phyloP scores from a whole-genome alignment of 805 yeast species.

The Naumovozyma castellii region DNA sequence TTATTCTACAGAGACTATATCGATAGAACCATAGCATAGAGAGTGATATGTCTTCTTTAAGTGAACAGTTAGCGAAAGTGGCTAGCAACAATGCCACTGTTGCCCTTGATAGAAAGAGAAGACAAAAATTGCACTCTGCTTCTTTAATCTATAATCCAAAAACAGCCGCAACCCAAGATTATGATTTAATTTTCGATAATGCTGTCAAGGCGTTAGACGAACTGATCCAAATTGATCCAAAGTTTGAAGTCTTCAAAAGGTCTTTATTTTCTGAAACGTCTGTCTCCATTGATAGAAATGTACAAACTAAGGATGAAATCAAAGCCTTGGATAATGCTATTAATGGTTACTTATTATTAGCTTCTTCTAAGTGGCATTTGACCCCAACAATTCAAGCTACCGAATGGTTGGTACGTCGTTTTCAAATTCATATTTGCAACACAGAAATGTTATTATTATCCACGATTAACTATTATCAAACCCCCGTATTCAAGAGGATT shows the following conservation, averaged over 20 bases:
- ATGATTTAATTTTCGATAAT: conserved; percentile 62
- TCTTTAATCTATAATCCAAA: conserved; percentile 81
- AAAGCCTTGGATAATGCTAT: conserved; percentile 67
- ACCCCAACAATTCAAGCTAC: conserved; percentile 71
- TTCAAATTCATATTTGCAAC: conserved; percentile 72
- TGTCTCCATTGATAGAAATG: conserved; percentile 66
- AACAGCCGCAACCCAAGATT: conserved; percentile 91
- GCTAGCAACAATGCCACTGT: conserved; percentile 56
- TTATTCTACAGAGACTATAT: neutral
- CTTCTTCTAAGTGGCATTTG: conserved; percentile 68
- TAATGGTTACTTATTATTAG: conserved; percentile 59
- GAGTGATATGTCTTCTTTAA: conserved; percentile 48
- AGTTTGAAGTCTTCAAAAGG: conserved; percentile 58
- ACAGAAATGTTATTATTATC: conserved; percentile 64
- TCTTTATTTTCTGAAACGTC: conserved; percentile 81
- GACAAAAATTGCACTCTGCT: conserved; percentile 80
- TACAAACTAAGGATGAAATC: conserved; percentile 70
- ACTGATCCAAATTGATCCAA: conserved; percentile 58
- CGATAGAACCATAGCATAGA: neutral
- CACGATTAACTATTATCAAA: conserved; percentile 70
- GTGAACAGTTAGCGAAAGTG: conserved; percentile 71
- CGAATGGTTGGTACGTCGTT: conserved; percentile 93
- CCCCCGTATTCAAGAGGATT: conserved; percentile 65
- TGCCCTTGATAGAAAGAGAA: conserved; percentile 74
- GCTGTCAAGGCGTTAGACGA: conserved; percentile 72